These are phyloP conservation scores for Metschnikowia vanudenii DNA, from an alignment of 805 yeast species.

Conservation along the genomic window DNA sequence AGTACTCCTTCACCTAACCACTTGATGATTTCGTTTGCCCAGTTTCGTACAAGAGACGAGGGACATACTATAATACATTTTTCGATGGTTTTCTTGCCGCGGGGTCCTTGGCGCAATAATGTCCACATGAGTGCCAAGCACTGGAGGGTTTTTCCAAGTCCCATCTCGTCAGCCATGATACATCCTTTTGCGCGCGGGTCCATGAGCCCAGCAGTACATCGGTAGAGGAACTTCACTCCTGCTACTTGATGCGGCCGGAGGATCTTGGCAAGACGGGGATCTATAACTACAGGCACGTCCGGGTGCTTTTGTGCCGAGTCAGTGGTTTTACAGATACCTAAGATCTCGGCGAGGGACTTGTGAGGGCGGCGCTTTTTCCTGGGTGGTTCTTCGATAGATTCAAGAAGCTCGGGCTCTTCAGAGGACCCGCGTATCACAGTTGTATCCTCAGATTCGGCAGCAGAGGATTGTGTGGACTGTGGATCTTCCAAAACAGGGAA, in stretches of 20 bases:
- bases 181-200: conserved; percentile 89
- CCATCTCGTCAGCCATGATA: conserved; percentile 99
- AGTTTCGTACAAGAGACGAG: conserved; percentile 85
- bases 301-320: conserved; percentile 57
- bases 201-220: conserved; percentile 86
- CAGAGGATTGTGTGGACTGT: background rate
- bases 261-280: conserved; percentile 79
- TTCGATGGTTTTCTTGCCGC: conserved; percentile 76
- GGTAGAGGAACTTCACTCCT: conserved; percentile 86
- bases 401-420: conserved; percentile 16
- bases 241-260: conserved; percentile 95
- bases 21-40: conserved; percentile 95
- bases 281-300: conserved; percentile 93
- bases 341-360: conserved; percentile 71
- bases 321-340: conserved; percentile 63
- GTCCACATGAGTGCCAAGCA: conserved; percentile 94
- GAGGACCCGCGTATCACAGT: conserved; percentile 11
- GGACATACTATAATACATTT: conserved; percentile 95
- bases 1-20: conserved; percentile 94
- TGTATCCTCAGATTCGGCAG: background rate
- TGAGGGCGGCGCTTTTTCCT: conserved; percentile 46
- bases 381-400: conserved; percentile 13
- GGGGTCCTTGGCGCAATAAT: conserved; percentile 80
- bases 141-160: conserved; percentile 86
- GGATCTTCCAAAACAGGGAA: conserved; percentile 28